A percentile compares a stretch with the other conserved stretches of the same genome.
phyloP scores from a whole-genome alignment of 2,329 filamentous ascomycete species.

The Ceratocystis diversiconidia region DNA sequence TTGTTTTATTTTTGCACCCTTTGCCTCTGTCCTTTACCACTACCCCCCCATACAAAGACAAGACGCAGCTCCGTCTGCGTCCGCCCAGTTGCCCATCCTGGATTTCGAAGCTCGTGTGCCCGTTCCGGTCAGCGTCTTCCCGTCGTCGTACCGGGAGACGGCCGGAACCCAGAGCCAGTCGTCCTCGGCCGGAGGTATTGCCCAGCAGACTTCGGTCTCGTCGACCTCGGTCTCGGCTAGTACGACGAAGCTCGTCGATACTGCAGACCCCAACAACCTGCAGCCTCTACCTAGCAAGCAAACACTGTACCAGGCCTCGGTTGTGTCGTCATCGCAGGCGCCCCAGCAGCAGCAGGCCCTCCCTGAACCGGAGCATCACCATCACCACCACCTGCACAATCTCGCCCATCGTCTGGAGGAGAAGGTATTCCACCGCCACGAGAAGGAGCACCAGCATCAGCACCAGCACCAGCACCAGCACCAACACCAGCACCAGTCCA shows the following conservation, averaged over 20 bases:
- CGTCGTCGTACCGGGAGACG: conserved; percentile 75
- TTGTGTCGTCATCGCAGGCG: conserved; percentile 9
- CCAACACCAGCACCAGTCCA: neutral
- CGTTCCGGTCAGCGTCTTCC: conserved; percentile 99
- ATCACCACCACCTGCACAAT: conserved; percentile 12
- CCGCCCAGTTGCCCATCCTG: conserved; percentile 72
- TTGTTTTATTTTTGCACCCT: neutral
- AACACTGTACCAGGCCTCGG: conserved; percentile 17
- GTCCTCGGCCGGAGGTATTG: neutral
- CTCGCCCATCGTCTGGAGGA: neutral
- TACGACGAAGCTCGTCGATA: conserved; percentile 23
- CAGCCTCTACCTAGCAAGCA: conserved; percentile 16
- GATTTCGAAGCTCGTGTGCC: conserved; percentile 99
- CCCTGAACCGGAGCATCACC: conserved; percentile 10
- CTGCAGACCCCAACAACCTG: conserved; percentile 70
- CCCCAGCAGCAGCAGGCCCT: conserved; percentile 9
- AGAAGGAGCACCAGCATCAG: neutral
- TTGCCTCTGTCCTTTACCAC: neutral
- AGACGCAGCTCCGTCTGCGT: conserved; percentile 3
- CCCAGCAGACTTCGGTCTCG: conserved; percentile 22
- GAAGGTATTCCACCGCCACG: neutral
- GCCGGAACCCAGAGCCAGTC: conserved; percentile 9
- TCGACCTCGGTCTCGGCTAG: conserved; percentile 25
- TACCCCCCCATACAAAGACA: neutral
- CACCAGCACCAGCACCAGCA: neutral